Evolutionary conservation across 2,329 filamentous ascomycete species (phyloP), one percentile per base, ranked within the genome.

Genomic region (Aureobasidium melanogenum): DNA sequence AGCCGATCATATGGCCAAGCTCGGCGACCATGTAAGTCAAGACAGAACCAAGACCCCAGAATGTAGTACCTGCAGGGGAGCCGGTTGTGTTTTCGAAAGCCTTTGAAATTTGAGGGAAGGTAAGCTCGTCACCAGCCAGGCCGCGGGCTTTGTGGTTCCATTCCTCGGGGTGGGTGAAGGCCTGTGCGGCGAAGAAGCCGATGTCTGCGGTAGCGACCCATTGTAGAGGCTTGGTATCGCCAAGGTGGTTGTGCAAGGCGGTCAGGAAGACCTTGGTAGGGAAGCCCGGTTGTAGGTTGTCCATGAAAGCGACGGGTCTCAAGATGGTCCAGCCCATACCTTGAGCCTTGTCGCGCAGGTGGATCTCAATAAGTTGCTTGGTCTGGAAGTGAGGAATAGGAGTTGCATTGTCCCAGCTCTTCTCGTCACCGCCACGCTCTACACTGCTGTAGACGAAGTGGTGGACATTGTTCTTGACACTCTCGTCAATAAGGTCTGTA

Each of bases 371-470:
- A 10, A 79, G 71, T 64, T 83, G 77, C 71, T 88, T 88, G 66
- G 65, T 67, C 43, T 64, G 62, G 63, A 71, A 88, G 70, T 88
- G 84, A 0, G 82, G 81, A 51, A 88, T 77, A 0, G 76, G 70
- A 1, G 84, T 86, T 1, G 77, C 73, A 64, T 79, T 81, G 15
- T 80, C 76, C 71, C 80, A 80, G 57, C 79, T 80, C 19, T 75
- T 76, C 41, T 82, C 78, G 41, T 70, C 69, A 48, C 85, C 85
- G 46, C 84, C 83, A 30, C 85, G 82, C 66, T 88, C 86, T 28
- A 87, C 83, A 57, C 79, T 83, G 55, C 77, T 81, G 72, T 87
- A 88, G 38, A 88, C 80, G 66, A 88, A 86, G 68, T 84, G 80
- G 63, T 78, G 76, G 47, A 88, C 83, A 12, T 77, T 76, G 36